Evolutionary conservation across 2,329 filamentous ascomycete species (phyloP), one percentile per base, ranked within the genome.

Genomic region (Fusarium cicatricum): DNA sequence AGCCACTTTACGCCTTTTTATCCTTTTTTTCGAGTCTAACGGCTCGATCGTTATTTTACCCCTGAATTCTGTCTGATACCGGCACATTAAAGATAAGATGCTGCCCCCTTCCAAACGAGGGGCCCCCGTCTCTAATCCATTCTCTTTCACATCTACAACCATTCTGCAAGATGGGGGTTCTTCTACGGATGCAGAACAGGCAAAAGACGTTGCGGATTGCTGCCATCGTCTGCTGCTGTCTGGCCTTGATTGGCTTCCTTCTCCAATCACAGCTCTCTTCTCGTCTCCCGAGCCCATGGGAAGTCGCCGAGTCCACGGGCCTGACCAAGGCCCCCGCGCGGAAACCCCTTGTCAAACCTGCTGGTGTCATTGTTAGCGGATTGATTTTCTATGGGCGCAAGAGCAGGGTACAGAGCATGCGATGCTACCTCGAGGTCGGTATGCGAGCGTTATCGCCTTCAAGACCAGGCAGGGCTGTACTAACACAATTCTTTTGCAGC

Each of bases 381-480:
- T 14, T 64, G 1, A 26, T 64, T 5, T 64, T 64, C 29, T 64
- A 64, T n/a, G 61, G 61, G 4, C 57, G 61, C 14, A 26, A 34
- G 16, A 55, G 44, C 10, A 46, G 61, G 28, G 61, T 64, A 2
- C 19, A 50, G 4, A 41, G 34, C 8, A 44, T 64, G 61, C 39
- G 52, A n/a, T 64, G 61, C 6, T 64, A 64, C n/a, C 17, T 64
- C 5, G 61, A 64, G 39, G 52, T 55, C 2, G 32, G 52, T 40
- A 21, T 15, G 3, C 2, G 15, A 40, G 1, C 15, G 14, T 17
- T 15, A 10, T 16, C 36, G n/a, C 5, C 12, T 10, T 5, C 2
- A 6, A 17, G 21, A 2, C 12, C n/a, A 28, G 36, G 15, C n/a
- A n/a, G n/a, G n/a, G n/a, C n/a, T n/a, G 7, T 17, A 28, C 12